Evolutionary conservation across 768 basidiomycete species (phyloP).

Genomic region (Lentinus tigrinus): DNA sequence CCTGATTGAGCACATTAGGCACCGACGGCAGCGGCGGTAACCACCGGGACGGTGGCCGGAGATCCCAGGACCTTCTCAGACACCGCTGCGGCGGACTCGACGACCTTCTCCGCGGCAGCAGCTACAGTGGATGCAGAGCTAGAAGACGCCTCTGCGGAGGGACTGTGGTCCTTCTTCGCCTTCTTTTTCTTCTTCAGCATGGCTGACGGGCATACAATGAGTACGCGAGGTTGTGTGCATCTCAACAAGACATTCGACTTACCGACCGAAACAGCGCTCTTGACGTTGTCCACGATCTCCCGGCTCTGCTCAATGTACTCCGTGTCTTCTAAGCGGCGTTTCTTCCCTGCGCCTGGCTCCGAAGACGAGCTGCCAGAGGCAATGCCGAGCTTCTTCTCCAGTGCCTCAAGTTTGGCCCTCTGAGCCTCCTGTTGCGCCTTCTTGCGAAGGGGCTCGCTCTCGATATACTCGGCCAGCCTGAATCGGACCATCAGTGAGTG

Average conservation of each 20-base stretch:
- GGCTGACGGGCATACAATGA: conserved; percentile 34
- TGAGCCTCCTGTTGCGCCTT: conserved; percentile 77
- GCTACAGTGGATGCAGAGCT: conserved; percentile 6
- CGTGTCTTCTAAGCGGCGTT: conserved; percentile 88
- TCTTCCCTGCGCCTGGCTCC: conserved; percentile 63
- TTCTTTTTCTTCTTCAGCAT: conserved; percentile 79
- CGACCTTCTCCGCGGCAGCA: conserved; percentile 8
- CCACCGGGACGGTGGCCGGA: conserved; percentile 18
- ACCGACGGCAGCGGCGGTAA: conserved; percentile 15
- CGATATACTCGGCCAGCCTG: conserved; percentile 84
- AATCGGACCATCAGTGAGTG: background rate
- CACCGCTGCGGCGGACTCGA: conserved; percentile 13
- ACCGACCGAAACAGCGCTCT: conserved; percentile 88
- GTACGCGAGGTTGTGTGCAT: conserved; percentile 13
- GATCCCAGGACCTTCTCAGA: conserved; percentile 24
- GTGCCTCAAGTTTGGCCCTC: conserved; percentile 76
- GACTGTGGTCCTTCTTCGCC: conserved; percentile 39
- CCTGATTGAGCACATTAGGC: conserved; percentile 11
- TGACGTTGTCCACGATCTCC: conserved; percentile 89
- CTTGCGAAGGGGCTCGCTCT: conserved; percentile 77
- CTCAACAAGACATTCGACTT: conserved; percentile 27
- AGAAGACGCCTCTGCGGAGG: conserved; percentile 15
- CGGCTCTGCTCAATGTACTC: conserved; percentile 89
- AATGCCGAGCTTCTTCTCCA: conserved; percentile 84
- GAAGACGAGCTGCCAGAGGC: conserved; percentile 37